Conservation (phyloP, 306 rosid species). For the Lablab purpureus region DNA sequence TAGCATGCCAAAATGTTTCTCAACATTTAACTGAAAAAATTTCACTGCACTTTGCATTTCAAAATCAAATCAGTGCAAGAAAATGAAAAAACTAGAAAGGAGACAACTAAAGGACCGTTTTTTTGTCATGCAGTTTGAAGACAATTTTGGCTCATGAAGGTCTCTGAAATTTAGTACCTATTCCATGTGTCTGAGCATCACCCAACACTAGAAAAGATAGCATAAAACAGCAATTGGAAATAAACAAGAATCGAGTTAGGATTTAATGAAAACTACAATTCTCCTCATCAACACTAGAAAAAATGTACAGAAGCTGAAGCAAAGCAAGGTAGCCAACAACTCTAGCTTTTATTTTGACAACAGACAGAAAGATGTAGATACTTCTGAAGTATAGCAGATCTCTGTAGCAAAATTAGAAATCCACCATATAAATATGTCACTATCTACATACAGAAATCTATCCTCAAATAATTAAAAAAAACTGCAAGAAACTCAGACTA, state of each 20-base stretch:
- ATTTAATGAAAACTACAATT: background rate
- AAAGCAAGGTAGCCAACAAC: slow-evolving; percentile 23
- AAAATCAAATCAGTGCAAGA: slow-evolving; percentile 24
- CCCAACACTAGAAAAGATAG: slow-evolving; percentile 17
- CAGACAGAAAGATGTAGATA: slow-evolving; percentile 2
- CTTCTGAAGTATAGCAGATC: slow-evolving; percentile 24
- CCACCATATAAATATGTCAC: background rate
- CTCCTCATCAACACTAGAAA: slow-evolving; percentile 21
- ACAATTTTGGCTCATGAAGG: slow-evolving; percentile 32
- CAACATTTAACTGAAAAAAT: slow-evolving; percentile 6
- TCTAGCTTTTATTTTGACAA: slow-evolving; percentile 3
- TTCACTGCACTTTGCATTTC: background rate
- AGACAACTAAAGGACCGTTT: slow-evolving; percentile 29
- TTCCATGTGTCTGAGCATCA: slow-evolving; percentile 3
- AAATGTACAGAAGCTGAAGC: slow-evolving; percentile 20
- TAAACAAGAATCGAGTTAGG: slow-evolving; percentile 16
- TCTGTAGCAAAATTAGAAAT: slow-evolving; percentile 17
- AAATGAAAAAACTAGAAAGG: background rate
- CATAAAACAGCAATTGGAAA: background rate
- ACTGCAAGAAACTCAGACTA: slow-evolving; percentile 17
- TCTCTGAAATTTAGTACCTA: slow-evolving; percentile 19
- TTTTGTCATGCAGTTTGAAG: slow-evolving; percentile 5
- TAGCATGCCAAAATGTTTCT: slow-evolving; percentile 35
- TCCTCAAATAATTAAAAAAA: background rate
- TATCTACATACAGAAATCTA: slow-evolving; percentile 21